Base-by-base conservation (phyloP, 352 stramenopile species). In the Peronospora farinosa region DNA sequence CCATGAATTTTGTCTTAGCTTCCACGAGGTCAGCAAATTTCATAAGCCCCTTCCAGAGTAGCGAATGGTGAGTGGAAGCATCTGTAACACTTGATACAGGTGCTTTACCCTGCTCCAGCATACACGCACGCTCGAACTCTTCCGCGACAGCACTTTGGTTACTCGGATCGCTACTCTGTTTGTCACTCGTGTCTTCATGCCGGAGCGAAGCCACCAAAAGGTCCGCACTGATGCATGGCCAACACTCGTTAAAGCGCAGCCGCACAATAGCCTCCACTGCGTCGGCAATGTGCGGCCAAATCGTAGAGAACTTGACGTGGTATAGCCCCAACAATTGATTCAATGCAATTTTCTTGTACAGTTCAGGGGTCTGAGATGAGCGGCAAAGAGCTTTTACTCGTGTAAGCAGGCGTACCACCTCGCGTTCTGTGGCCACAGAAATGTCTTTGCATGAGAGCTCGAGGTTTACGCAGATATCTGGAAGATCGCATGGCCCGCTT, bases 221-320 rank as follows among this genome's bases (percentile, higher is more conserved):
- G 49, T 88, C 82, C 8, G 64, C 57, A 4, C 68, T 72, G 3
- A 84, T 60, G 41, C 57, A 83, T 4, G 67, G 62, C 79, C 82
- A 91, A 16, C 81, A 59, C n/a, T 78, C 68, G 10, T 72, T 60
- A 47, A 90, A 86, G 15, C 90, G 66, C 15, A 72, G 47, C 12
- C 65, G 48, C 5, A 74, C 63, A 10, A 75, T 65, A 27, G 74
- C 66, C 13, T 87, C 79, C 28, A 95, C 61, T 1, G 79, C 78
- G 17, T 88, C 76, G 0, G 80, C 63, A 17, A 95, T 62, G 35
- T 95, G 84, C 8, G 78, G 49, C 84, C 84, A 95, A 54, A 95
- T 77, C 4, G 78, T 88, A 7, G 84, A 76, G 46, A 93, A 92
- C 54, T 95, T 95, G 48, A 95, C 80, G 50, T 95, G 83, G 60